A percentile compares a stretch with the other conserved stretches of the same genome.
Conservation (phyloP, 352 stramenopile genomes). For the Discostella stelligera region DNA sequence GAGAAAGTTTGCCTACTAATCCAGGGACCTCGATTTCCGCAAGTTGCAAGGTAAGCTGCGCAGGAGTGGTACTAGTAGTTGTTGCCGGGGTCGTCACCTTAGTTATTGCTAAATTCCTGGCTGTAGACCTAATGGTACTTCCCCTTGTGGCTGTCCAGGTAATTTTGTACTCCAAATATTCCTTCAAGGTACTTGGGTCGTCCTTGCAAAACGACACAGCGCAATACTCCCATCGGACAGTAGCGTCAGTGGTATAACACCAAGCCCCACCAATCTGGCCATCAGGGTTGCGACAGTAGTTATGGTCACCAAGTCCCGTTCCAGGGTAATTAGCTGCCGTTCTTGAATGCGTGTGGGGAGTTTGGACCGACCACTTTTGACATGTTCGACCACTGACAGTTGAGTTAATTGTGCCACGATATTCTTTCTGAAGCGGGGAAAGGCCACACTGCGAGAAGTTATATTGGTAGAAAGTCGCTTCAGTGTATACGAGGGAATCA, state of each 20-base stretch:
- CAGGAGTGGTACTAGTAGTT: neutral
- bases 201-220: constrained; percentile 21
- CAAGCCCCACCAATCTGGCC: constrained; percentile 17
- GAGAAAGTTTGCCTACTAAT: constrained; percentile 19
- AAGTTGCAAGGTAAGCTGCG: constrained; percentile 3
- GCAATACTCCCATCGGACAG: constrained; percentile 19
- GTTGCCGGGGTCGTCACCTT: neutral
- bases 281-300: constrained; percentile 45
- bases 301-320: constrained; percentile 26
- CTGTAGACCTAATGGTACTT: neutral
- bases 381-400: constrained; percentile 21
- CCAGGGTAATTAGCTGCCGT: constrained; percentile 16
- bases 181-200: constrained; percentile 17
- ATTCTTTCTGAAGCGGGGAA: constrained; percentile 12
- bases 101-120: neutral
- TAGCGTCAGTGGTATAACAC: constrained; percentile 25
- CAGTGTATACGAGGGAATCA: constrained; percentile 21
- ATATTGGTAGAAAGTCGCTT: constrained; percentile 28
- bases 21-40: constrained; percentile 47
- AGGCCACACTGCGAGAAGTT: constrained; percentile 11
- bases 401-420: constrained; percentile 19
- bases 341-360: constrained; percentile 9
- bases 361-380: constrained; percentile 24
- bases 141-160: constrained; percentile 39
- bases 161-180: constrained; percentile 50